A percentile compares a stretch with the other conserved stretches of the same genome.
Conservation (phyloP, 2,329 filamentous ascomycete species). For the Colletotrichum karsti region DNA sequence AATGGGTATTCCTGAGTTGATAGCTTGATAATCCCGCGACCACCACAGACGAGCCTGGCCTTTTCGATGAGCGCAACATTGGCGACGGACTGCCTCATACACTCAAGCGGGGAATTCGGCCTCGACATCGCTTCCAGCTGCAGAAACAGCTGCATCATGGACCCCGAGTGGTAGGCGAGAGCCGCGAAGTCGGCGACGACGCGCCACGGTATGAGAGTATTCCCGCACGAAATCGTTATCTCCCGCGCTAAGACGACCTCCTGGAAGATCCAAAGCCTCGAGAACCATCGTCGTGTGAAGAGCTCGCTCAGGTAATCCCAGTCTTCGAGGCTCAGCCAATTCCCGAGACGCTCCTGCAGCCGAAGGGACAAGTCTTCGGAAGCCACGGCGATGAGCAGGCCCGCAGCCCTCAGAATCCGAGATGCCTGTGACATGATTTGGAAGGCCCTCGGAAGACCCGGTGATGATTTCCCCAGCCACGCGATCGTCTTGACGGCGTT, state of each 20-base stretch:
- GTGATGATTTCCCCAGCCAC: conserved; percentile 5
- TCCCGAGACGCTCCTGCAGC: background rate
- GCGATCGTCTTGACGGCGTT: conserved; percentile 5
- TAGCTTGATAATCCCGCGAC: no score
- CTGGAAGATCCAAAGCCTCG: background rate
- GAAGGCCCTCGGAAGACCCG: background rate
- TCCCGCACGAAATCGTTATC: background rate
- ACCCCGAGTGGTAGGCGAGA: background rate
- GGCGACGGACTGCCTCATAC: no score
- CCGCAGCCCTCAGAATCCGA: background rate
- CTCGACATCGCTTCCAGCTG: no score
- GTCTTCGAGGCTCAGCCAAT: background rate
- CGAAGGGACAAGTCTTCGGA: background rate
- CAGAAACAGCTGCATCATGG: background rate
- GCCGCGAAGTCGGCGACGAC: background rate
- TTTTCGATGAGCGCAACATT: no score
- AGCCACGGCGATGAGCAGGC: background rate
- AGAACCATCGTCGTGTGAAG: background rate
- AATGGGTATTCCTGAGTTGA: no score
- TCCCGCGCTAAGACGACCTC: background rate
- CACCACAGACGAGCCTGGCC: no score
- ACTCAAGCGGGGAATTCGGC: no score
- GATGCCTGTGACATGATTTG: background rate
- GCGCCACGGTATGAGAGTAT: background rate
- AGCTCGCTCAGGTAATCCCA: background rate